A percentile compares a stretch with the other conserved stretches of the same genome.
Conservation (phyloP, 768 basidiomycete genomes). For the Suillus subaureus region DNA sequence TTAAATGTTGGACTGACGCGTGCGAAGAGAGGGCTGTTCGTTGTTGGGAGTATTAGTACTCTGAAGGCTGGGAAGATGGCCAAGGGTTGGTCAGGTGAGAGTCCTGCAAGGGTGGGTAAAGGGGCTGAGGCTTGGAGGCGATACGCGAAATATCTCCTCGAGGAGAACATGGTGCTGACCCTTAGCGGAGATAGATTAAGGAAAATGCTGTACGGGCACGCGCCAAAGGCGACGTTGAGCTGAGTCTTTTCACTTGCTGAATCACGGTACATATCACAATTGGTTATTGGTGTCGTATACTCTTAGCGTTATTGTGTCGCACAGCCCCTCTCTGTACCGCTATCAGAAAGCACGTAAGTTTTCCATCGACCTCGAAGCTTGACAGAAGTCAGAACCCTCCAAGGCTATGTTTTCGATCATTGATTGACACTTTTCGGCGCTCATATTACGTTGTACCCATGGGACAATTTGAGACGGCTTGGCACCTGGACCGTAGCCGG, state of each 20-base stretch:
- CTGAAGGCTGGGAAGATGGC: constrained; percentile 49
- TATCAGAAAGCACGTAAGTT: constrained; percentile 1
- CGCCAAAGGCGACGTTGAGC: constrained; percentile 9
- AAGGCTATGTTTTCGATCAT: neutral
- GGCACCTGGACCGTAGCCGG: neutral
- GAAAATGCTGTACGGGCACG: constrained; percentile 32
- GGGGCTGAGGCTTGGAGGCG: constrained; percentile 61
- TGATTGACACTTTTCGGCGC: neutral
- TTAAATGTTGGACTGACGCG: constrained; percentile 92
- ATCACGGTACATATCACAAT: neutral
- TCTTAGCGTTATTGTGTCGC: neutral
- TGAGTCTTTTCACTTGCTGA: neutral
- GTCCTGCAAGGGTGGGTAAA: constrained; percentile 33
- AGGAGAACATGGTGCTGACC: constrained; percentile 53
- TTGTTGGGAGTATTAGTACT: constrained; percentile 74
- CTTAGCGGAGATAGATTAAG: constrained; percentile 46
- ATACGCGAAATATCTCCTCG: constrained; percentile 58
- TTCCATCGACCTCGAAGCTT: neutral
- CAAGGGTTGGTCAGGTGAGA: constrained; percentile 21
- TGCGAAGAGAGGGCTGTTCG: constrained; percentile 82
- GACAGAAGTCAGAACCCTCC: neutral
- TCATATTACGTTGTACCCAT: constrained; percentile 4
- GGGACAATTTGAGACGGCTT: neutral
- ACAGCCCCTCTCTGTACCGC: neutral
- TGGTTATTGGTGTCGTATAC: neutral